Conservation (phyloP, 2,329 filamentous ascomycete species). For the Cryoendolithus antarcticus region DNA sequence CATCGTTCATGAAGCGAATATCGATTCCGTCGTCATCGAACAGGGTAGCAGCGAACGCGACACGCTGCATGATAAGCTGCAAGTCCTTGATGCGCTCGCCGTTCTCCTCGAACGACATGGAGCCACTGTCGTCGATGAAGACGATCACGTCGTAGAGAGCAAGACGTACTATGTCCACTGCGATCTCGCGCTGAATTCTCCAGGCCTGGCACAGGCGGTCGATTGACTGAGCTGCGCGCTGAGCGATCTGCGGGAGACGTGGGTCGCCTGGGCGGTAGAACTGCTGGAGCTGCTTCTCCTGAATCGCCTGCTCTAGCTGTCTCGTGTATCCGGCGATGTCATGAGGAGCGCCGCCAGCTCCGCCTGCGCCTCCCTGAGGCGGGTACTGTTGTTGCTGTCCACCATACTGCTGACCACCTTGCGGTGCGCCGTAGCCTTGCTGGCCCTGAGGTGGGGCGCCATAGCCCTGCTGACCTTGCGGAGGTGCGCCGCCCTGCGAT, state of each 20-base stretch:
- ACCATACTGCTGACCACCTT: slow-evolving; percentile 19
- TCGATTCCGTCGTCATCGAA: slow-evolving; percentile 58
- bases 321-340: slow-evolving; percentile 45
- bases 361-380: slow-evolving; percentile 8
- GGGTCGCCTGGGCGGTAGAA: slow-evolving; percentile 47
- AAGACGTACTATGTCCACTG: slow-evolving; percentile 50
- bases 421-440: slow-evolving; percentile 17
- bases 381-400: slow-evolving; percentile 14
- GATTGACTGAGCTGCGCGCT: slow-evolving; percentile 37
- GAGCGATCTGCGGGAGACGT: slow-evolving; percentile 32
- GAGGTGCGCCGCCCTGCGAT: slow-evolving; percentile 18
- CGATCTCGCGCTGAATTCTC: slow-evolving; percentile 47
- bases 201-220: slow-evolving; percentile 45
- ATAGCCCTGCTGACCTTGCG: slow-evolving; percentile 20
- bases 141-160: slow-evolving; percentile 50
- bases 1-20: slow-evolving; percentile 58
- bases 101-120: slow-evolving; percentile 56
- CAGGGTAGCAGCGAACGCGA: slow-evolving; percentile 52
- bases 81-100: slow-evolving; percentile 56
- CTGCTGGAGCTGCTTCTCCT: slow-evolving; percentile 46
- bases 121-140: slow-evolving; percentile 57
- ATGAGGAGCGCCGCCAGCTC: slow-evolving; percentile 30
- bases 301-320: slow-evolving; percentile 42
- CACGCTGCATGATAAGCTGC: slow-evolving; percentile 49
- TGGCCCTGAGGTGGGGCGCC: slow-evolving; percentile 24